Conservation (phyloP, 1,139 yeast species). For the Debaryomyces nepalensis region DNA sequence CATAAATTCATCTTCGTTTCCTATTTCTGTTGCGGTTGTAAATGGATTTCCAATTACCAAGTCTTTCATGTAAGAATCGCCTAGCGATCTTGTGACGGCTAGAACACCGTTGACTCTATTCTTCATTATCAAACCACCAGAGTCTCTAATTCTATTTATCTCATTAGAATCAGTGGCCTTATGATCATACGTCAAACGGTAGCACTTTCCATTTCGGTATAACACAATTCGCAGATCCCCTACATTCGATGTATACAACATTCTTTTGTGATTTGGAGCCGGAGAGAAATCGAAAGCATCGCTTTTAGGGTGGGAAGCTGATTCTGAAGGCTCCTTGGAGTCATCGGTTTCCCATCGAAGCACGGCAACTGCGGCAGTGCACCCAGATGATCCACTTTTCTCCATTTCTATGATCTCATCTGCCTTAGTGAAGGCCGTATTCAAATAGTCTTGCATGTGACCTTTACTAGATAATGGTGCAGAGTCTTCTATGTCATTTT, state of each 20-base stretch:
- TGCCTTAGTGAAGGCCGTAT: conserved; percentile 69
- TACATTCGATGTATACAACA: conserved; percentile 92
- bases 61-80: conserved; percentile 92
- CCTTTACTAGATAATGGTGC: conserved; percentile 22
- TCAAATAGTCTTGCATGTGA: conserved; percentile 56
- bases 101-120: conserved; percentile 94
- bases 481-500: conserved; percentile 16
- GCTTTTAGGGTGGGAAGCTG: conserved; percentile 5
- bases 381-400: conserved; percentile 73
- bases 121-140: conserved; percentile 88
- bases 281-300: conserved; percentile 50
- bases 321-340: conserved; percentile 27
- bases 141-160: conserved; percentile 69
- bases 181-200: conserved; percentile 88
- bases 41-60: conserved; percentile 90
- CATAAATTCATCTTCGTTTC: conserved; percentile 65
- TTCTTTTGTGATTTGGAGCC: conserved; percentile 56
- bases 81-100: conserved; percentile 92
- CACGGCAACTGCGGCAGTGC: conserved; percentile 96
- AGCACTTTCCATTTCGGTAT: conserved; percentile 72
- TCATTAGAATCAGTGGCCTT: conserved; percentile 87
- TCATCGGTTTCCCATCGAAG: conserved; percentile 74
- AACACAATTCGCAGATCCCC: conserved; percentile 91
- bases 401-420: conserved; percentile 70
- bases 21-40: conserved; percentile 84